Percentiles rank a stretch among this genome's conserved stretches.
Conservation (phyloP, 257 asterid genomes). For the Scutellaria galericulata region DNA sequence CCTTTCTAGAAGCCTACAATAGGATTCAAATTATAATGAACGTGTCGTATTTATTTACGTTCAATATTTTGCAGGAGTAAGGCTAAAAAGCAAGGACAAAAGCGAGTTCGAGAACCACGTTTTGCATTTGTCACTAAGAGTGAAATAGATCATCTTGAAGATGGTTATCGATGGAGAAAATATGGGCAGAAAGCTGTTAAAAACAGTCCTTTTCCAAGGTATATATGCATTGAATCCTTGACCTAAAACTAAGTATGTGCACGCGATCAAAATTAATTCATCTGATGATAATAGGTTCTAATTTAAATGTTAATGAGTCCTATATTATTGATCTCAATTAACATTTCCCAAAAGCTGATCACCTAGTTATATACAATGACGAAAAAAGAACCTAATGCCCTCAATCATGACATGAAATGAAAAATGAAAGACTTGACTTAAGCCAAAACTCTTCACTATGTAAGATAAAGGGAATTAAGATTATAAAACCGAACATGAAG, state of each 20-base stretch:
- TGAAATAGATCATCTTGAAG: slow-evolving; percentile 89
- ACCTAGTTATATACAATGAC: neutral
- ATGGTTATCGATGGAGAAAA: slow-evolving; percentile 89
- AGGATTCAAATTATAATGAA: too few relatives aligned
- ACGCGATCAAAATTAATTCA: neutral
- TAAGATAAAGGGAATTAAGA: too few relatives aligned
- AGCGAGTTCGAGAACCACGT: slow-evolving; percentile 74
- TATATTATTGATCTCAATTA: slow-evolving; percentile 3
- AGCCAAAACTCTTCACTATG: too few relatives aligned
- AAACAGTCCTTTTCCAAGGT: slow-evolving; percentile 84
- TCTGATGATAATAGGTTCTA: neutral
- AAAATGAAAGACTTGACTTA: neutral
- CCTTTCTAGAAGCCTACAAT: too few relatives aligned
- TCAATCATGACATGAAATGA: neutral
- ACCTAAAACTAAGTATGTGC: too few relatives aligned
- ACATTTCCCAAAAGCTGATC: neutral
- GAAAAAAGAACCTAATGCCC: neutral
- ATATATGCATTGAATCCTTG: neutral
- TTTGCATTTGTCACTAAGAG: slow-evolving; percentile 88
- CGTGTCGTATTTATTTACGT: neutral
- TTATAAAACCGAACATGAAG: too few relatives aligned
- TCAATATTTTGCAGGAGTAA: slow-evolving; percentile 57
- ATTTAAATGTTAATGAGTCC: neutral
- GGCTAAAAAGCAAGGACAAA: slow-evolving; percentile 69
- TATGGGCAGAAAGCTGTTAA: slow-evolving; percentile 92